Conservation (phyloP, 75 land plant genomes). For the Cryptomeria japonica region DNA sequence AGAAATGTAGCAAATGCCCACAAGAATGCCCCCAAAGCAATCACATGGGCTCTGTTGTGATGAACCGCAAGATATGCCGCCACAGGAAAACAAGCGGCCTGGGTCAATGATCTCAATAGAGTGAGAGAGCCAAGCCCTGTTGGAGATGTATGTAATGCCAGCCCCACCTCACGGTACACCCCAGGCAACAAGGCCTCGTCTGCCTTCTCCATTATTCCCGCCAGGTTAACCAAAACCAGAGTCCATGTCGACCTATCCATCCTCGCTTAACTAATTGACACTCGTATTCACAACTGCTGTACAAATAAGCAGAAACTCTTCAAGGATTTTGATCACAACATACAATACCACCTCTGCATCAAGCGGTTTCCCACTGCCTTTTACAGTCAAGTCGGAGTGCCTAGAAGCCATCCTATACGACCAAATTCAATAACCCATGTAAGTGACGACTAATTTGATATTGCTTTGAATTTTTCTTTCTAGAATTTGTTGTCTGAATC, state of each 20-base stretch:
- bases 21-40: slow-evolving; percentile 78
- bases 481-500: no score
- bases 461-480: background rate
- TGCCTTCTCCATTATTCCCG: slow-evolving; percentile 80
- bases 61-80: slow-evolving; percentile 64
- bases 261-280: background rate
- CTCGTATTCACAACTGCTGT: background rate
- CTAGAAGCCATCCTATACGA: background rate
- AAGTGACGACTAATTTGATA: background rate
- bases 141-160: slow-evolving; percentile 59
- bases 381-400: background rate
- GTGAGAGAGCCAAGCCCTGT: slow-evolving; percentile 74
- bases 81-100: slow-evolving; percentile 70
- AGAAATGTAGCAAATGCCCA: slow-evolving; percentile 86
- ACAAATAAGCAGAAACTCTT: background rate
- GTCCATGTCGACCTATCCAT: slow-evolving; percentile 43
- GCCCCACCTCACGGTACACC: slow-evolving; percentile 79
- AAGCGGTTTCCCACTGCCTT: background rate
- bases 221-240: slow-evolving; percentile 69
- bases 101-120: slow-evolving; percentile 70
- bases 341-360: background rate
- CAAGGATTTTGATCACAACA: background rate
- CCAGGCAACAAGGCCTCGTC: slow-evolving; percentile 85
- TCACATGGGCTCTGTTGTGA: slow-evolving; percentile 66
- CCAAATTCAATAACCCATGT: background rate